Percentiles rank a stretch among this genome's conserved stretches.
Evolutionary conservation across 1,284 basidiomycete genomes (phyloP).

Genomic region (Pascua sp.): DNA sequence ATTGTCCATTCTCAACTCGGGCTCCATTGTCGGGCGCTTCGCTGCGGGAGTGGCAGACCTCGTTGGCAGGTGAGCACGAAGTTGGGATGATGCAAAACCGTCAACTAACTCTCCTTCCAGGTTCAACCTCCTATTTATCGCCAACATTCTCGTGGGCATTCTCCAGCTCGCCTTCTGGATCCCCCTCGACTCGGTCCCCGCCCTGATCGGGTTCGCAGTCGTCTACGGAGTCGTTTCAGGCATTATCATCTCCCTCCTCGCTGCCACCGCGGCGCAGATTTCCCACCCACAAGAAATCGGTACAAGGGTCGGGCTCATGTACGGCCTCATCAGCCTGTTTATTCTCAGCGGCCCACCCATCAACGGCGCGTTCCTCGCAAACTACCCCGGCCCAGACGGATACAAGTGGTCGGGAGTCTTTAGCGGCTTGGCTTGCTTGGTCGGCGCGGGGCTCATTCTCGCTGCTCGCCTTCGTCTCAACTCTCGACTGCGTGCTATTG

Average conservation of each 20-base stretch:
- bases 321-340: conserved; percentile 25
- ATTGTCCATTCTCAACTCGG: conserved; percentile 34
- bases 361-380: conserved; percentile 34
- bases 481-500: not conserved
- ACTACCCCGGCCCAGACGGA: not conserved
- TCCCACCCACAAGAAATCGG: conserved; percentile 25
- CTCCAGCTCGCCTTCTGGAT: conserved; percentile 24
- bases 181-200: conserved; percentile 16
- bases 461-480: not conserved
- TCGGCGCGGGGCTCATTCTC: not conserved
- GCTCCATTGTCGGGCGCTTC: conserved; percentile 24
- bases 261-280: conserved; percentile 23
- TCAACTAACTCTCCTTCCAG: not conserved
- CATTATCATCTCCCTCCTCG: conserved; percentile 26
- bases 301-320: conserved; percentile 26
- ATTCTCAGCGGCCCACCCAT: conserved; percentile 41
- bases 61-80: no score
- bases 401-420: not conserved
- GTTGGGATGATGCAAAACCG: conserved; percentile 4
- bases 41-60: conserved; percentile 7
- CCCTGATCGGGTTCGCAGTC: conserved; percentile 38
- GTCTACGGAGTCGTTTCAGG: conserved; percentile 40
- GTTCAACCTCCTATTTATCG: conserved; percentile 39
- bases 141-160: conserved; percentile 15
- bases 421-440: not conserved